These are phyloP conservation scores for Medakamo hakoo DNA, from an alignment of 139 green algal genomes.

Conservation along the genomic window DNA sequence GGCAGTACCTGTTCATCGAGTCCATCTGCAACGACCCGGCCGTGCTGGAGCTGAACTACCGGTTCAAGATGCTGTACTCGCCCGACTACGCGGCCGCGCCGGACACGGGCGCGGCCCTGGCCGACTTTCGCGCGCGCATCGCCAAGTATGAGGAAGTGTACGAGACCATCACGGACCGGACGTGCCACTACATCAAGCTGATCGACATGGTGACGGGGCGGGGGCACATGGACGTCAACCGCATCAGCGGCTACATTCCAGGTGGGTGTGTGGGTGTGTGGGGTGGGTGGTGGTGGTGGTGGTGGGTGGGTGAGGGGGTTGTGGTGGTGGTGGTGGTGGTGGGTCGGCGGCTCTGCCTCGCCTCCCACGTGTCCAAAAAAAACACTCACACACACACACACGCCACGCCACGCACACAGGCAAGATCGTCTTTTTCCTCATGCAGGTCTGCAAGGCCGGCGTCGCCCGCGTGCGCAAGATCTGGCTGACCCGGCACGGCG, in stretches of 20 bases:
- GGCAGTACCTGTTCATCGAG: constrained; percentile 88
- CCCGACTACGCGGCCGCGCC: constrained; percentile 69
- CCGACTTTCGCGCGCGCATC: constrained; percentile 74
- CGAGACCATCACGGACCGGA: constrained; percentile 71
- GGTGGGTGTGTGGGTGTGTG: too few relatives aligned
- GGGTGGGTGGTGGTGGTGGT: too few relatives aligned
- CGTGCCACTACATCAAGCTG: constrained; percentile 92
- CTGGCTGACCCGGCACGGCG: constrained; percentile 71
- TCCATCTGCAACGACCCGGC: constrained; percentile 74
- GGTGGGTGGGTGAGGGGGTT: too few relatives aligned
- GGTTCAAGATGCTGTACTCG: constrained; percentile 71
- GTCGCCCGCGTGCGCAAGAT: constrained; percentile 54
- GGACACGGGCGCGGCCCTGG: constrained; percentile 31
- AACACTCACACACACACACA: too few relatives aligned
- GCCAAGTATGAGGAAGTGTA: constrained; percentile 80
- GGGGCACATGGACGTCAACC: constrained; percentile 83
- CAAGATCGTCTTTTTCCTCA: constrained; percentile 92
- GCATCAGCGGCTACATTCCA: constrained; percentile 89
- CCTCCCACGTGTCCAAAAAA: too few relatives aligned
- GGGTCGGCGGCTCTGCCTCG: too few relatives aligned
- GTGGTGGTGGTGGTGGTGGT: too few relatives aligned
- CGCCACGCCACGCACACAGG: too few relatives aligned
- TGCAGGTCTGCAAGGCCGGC: constrained; percentile 70
- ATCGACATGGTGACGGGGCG: constrained; percentile 80
- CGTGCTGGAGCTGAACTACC: constrained; percentile 70